Conservation (phyloP, 1,139 yeast genomes). For the Scheffersomyces titani region DNA sequence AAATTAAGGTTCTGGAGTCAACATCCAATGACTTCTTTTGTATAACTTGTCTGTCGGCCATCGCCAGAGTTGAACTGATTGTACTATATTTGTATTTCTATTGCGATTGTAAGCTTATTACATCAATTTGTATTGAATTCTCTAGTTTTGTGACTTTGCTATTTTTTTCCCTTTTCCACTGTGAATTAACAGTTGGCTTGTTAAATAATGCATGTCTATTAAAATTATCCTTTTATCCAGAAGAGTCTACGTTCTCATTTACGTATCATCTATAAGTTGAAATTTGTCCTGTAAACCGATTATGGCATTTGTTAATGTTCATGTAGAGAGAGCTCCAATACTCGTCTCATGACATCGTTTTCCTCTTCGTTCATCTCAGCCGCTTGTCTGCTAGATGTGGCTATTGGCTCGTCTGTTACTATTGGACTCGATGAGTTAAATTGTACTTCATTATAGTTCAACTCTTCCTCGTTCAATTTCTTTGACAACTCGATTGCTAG, state of each 20-base stretch:
- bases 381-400: background rate
- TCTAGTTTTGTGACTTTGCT: background rate
- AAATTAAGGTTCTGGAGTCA: too few species aligned
- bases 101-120: background rate
- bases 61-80: background rate
- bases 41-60: too few species aligned
- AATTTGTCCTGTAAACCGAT: background rate
- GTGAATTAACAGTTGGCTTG: background rate
- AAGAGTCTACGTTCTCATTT: background rate
- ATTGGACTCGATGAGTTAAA: background rate
- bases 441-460: background rate
- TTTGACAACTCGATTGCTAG: conserved; percentile 20
- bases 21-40: too few species aligned
- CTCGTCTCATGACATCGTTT: conserved; percentile 15
- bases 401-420: background rate
- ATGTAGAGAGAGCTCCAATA: conserved; percentile 16
- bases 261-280: background rate
- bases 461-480: conserved; percentile 4
- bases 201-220: background rate
- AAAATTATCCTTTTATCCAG: background rate
- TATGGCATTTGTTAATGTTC: conserved; percentile 13
- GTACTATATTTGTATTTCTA: background rate
- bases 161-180: background rate
- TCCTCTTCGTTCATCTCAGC: conserved; percentile 5
- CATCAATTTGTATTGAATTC: background rate